Base-by-base conservation (phyloP, 257 asterid species). In the Plantago elongata region DNA sequence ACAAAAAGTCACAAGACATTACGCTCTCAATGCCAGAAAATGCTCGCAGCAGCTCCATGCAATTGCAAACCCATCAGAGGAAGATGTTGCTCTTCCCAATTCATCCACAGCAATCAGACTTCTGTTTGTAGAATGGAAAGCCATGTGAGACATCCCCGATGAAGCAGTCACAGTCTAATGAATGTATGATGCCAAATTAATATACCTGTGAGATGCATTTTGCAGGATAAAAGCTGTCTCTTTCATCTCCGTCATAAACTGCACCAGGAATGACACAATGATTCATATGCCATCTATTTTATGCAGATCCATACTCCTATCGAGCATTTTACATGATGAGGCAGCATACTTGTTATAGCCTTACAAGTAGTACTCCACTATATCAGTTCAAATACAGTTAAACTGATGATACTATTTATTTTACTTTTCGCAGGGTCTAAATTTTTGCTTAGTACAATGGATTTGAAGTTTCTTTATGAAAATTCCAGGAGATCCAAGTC, bases 161-260 rank as follows among this genome's bases (percentile, higher is more conserved):
- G 57, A 65, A 56, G 45, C 58, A 64, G 45, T 34, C 74, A 66
- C 69, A 57, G 14, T 61, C 44, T 38, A 62, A 18, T 37, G 45
- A 13, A 49, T 27, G 62, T 34, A 50, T 13, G 51, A 0, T 22
- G 50, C 27, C 54, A 51, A 11, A 59, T 52, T 52, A 38, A 68
- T 51, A 46, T 72, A 91, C 98, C 96, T 82, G 51, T 73, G 74
- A 68, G 97, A 73, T 71, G 84, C 89, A 75, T 92, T 92, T 80
- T 92, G 99, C 89, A 89, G 75, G 73, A 92, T 89, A 76, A 92
- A 89, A 60, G 96, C 95, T 10, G 85, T 86, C 82, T 92, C 99
- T 69, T 84, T 92, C 99, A 89, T 92, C 88, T 92, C 99, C 56
- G 93, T 92, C 99, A 92, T 92, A 69, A 89, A 92, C 98, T 92